Evolutionary conservation across 2,329 filamentous ascomycete species (phyloP).

Genomic region (Fusarium floridanum): DNA sequence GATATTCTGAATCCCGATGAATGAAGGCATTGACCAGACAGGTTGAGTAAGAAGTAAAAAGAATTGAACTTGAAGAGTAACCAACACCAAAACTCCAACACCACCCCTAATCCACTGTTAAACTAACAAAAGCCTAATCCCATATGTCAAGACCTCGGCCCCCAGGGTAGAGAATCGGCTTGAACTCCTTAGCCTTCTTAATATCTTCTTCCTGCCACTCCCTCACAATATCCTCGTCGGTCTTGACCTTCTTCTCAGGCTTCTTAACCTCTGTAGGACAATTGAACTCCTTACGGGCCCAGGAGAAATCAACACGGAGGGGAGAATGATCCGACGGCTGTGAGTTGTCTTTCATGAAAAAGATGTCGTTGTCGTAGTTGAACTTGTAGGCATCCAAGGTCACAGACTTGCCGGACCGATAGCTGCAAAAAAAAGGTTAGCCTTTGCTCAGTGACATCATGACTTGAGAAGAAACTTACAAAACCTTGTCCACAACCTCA

Average conservation of each 20-base stretch:
- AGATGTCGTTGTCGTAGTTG: not conserved
- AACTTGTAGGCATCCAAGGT: not conserved
- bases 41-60: no score
- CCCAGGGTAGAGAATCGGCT: not conserved
- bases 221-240: no score
- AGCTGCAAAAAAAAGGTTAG: not conserved
- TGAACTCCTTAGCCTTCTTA: not conserved
- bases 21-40: not conserved
- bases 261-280: not conserved
- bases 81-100: not conserved
- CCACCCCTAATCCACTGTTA: not conserved
- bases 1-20: not conserved
- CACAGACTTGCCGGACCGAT: not conserved
- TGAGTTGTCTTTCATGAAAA: not conserved
- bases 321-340: not conserved
- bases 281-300: not conserved
- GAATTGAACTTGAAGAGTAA: no score
- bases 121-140: not conserved
- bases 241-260: not conserved
- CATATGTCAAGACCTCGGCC: no score
- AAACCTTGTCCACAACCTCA: not conserved
- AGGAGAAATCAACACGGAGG: not conserved
- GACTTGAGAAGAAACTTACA: not conserved
- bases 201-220: no score
- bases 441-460: not conserved